A percentile compares a stretch with the other conserved stretches of the same genome.
These are phyloP conservation scores for Russula abietina DNA, from an alignment of 768 basidiomycete species.

Conservation along the genomic window DNA sequence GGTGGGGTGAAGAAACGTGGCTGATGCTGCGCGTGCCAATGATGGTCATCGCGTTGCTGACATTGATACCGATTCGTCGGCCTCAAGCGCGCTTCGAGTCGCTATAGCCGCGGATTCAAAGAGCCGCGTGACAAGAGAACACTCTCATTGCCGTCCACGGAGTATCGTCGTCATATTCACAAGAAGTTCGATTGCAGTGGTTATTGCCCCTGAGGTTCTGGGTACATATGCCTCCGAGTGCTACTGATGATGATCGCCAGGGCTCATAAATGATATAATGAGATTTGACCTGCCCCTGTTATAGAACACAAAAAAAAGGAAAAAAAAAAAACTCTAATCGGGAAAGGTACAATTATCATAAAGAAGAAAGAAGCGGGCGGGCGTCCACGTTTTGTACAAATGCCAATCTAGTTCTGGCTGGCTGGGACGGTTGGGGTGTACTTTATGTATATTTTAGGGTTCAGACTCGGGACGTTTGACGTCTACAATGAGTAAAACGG, in stretches of 20 bases:
- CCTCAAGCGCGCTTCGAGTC: constrained; percentile 1
- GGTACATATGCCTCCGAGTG: background rate
- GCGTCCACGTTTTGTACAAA: background rate
- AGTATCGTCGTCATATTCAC: background rate
- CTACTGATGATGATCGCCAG: background rate
- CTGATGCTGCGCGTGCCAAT: background rate
- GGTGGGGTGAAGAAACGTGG: background rate
- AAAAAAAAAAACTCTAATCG: background rate
- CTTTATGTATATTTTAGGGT: constrained; percentile 3
- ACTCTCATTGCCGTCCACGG: background rate
- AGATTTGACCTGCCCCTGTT: background rate
- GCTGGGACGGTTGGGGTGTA: background rate
- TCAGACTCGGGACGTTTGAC: background rate
- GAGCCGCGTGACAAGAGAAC: constrained; percentile 6
- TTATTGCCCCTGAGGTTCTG: background rate
- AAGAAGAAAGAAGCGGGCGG: background rate
- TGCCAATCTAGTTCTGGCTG: background rate
- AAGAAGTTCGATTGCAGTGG: too few relatives aligned
- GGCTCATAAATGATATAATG: background rate
- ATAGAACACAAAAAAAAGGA: background rate
- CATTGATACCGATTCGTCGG: constrained; percentile 12
- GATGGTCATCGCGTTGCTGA: background rate
- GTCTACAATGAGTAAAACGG: constrained; percentile 2
- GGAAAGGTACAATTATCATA: background rate
- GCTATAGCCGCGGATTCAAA: background rate